Percentiles rank a stretch among this genome's conserved stretches.
phyloP scores from a whole-genome alignment of 2,329 filamentous ascomycete genomes.

The Fulvia fulva region DNA sequence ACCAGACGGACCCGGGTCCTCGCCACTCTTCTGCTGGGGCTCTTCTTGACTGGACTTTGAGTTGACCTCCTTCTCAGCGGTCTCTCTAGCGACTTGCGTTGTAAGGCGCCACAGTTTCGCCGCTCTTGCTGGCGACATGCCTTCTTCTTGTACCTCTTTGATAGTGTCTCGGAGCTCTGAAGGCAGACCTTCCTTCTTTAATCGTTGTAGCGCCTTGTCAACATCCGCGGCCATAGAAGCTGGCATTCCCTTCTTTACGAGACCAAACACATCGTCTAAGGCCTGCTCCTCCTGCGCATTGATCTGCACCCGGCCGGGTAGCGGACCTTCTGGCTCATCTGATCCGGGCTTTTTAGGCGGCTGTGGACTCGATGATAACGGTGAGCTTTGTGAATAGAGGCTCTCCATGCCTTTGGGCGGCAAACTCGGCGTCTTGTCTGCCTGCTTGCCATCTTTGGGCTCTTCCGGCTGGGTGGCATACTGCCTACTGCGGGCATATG shows the following conservation, averaged over 20 bases:
- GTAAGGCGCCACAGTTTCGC: conserved; percentile 59
- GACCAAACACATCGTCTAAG: conserved; percentile 54
- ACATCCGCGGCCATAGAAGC: conserved; percentile 58
- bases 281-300: conserved; percentile 54
- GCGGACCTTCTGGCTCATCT: conserved; percentile 35
- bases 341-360: conserved; percentile 35
- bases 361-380: conserved; percentile 34
- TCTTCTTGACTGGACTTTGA: conserved; percentile 27
- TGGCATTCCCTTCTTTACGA: conserved; percentile 58
- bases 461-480: conserved; percentile 45
- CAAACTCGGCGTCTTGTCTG: conserved; percentile 32
- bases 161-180: conserved; percentile 62
- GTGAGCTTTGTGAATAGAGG: conserved; percentile 42
- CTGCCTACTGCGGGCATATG: conserved; percentile 40
- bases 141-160: conserved; percentile 50
- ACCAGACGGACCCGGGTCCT: conserved; percentile 41
- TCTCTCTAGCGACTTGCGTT: conserved; percentile 53
- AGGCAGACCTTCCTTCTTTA: conserved; percentile 68
- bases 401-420: conserved; percentile 44
- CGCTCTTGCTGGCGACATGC: conserved; percentile 58
- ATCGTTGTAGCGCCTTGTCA: conserved; percentile 56
- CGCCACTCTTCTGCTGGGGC: conserved; percentile 43
- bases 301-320: conserved; percentile 43
- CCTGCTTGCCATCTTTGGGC: conserved; percentile 36
- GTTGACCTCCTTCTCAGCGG: conserved; percentile 40